These are phyloP conservation scores for Berberis thunbergii DNA, from an alignment of 164 flowering plant species.

Conservation along the genomic window DNA sequence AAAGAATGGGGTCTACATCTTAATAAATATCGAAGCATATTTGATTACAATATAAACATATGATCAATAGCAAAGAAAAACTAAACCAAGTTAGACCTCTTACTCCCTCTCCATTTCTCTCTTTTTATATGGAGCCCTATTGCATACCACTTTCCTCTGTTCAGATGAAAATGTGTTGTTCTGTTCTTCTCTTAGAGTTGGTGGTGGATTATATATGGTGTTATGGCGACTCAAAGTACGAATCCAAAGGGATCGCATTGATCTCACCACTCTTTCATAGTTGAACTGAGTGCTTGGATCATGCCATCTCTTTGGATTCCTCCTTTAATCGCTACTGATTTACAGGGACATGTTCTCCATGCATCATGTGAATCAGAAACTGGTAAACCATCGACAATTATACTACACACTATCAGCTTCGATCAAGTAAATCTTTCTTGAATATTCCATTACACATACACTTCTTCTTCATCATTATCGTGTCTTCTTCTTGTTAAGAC, in stretches of 20 bases:
- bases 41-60: conserved; percentile 6
- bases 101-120: no score
- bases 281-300: conserved; percentile 32
- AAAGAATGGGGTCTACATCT: conserved; percentile 22
- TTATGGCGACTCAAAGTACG: conserved; percentile 24
- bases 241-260: conserved; percentile 97
- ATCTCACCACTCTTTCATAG: conserved; percentile 21
- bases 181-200: neutral
- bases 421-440: no score
- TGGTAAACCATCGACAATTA: no score
- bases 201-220: neutral
- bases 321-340: conserved; percentile 43
- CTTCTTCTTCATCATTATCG: no score
- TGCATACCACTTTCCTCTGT: conserved; percentile 17
- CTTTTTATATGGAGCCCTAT: conserved; percentile 17
- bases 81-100: no score
- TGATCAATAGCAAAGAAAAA: neutral
- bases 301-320: conserved; percentile 83
- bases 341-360: neutral
- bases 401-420: no score
- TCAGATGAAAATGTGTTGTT: neutral
- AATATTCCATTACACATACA: no score
- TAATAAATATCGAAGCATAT: conserved; percentile 15
- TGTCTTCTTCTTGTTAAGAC: no score
- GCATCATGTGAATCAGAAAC: neutral